Evolutionary conservation across 148 eudicot genomes (phyloP).

Genomic region (Amaranthus palmeri): DNA sequence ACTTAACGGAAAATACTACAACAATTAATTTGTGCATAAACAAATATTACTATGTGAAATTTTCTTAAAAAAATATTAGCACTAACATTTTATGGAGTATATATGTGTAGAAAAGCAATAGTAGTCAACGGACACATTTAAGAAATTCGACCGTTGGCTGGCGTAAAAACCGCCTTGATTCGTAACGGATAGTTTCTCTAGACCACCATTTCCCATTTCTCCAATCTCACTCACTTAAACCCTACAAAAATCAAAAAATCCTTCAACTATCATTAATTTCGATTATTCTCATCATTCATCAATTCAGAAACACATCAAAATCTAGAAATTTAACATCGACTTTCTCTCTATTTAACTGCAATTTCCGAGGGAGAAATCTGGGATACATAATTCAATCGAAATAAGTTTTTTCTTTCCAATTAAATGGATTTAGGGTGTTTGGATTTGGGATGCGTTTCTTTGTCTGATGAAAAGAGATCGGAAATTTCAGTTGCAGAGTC

Average conservation of each 20-base stretch:
- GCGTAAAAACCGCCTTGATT: conserved; percentile 2
- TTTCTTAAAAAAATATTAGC: too few species aligned
- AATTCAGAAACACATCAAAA: not conserved
- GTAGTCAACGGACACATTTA: conserved; percentile 2
- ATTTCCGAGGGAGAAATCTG: not conserved
- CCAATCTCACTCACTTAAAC: not conserved
- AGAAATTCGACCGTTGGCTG: conserved; percentile 41
- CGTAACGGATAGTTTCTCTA: conserved; percentile 49
- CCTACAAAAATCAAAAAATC: not conserved
- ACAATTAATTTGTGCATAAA: too few species aligned
- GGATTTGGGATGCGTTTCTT: conserved; percentile 56
- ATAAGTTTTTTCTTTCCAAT: not conserved
- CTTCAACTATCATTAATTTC: not conserved
- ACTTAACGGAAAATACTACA: too few species aligned
- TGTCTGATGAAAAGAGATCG: conserved; percentile 32
- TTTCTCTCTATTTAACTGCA: not conserved
- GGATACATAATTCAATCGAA: not conserved
- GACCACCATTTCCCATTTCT: not conserved
- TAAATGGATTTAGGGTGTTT: conserved; percentile 71
- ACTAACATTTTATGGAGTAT: too few species aligned
- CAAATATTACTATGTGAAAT: too few species aligned
- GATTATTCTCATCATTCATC: too few species aligned
- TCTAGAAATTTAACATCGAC: not conserved
- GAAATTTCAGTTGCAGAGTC: conserved; percentile 20
- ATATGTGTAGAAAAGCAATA: too few species aligned